Base-by-base conservation (phyloP, 208 protist species). In the Wallacemonas sp. region DNA sequence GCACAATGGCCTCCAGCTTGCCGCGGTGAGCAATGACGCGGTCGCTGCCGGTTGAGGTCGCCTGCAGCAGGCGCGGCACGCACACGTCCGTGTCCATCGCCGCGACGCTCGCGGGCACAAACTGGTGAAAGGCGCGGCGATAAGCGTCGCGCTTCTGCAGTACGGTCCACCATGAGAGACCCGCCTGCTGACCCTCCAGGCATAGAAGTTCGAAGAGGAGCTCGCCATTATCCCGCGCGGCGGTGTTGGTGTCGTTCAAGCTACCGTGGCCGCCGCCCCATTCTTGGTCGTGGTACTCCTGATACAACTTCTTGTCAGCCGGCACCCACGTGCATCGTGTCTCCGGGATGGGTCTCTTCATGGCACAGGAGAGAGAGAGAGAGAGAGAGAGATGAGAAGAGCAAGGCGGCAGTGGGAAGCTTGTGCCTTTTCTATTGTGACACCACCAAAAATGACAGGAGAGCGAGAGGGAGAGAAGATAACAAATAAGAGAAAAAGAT, bases 91-190 rank as follows among this genome's bases (percentile, higher is more conserved):
- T 10, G 25, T 41, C 25, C 48, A 55, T 55, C 22, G 25, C 26
- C 22, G 48, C 48, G 5, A 55, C 26, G 8, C 25, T 12, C 26
- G 23, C 8, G 7, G 48, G 48, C 48, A 55, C 48, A 32, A 55
- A 55, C 3, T 3, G 10, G 48, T 55, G 48, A 31, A 55, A 55
- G 48, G 48, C 26, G 10, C 48, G 48, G 48, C 48, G 48, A 32
- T 55, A 55, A 7, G 48, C 48, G 3, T 55, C 48, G 26, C 48
- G 48, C 22, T 55, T 55, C 26, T 55, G 48, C 48, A 55, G 26
- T 5, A 55, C 48, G 7, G 48, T 55, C 48, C 48, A 55, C 48
- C 48, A 55, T 5, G 48, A 55, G 0, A 55, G 48, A 3, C 48
- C 48, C 8, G 48, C 48, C 48, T 55, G 48, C 48, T 55, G 48